Base-by-base conservation (phyloP, 2,329 filamentous ascomycete species). In the Colletotrichum sidae region DNA sequence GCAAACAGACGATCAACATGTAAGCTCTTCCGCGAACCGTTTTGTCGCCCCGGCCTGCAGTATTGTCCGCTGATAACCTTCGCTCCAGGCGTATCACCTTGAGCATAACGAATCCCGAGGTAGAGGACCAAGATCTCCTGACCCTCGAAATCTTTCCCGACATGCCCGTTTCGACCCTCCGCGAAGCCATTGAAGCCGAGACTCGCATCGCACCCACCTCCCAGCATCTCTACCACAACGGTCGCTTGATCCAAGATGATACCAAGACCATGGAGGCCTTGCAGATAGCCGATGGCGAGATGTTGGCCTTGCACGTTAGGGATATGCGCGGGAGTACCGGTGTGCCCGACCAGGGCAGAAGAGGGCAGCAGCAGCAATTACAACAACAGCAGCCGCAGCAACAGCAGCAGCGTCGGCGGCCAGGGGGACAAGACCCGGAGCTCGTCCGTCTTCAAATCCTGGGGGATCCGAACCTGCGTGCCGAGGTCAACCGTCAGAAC, bases 181-280 rank as follows among this genome's bases (percentile, higher is more conserved):
- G 97, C 79, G 92, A 90, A 75, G 92, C 93, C 74, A 91, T 99
- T 75, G 88, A 96, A 76, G 92, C 89, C 78, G 95, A 98, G 79
- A 91, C 91, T 53, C 83, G 84, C 72, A 90, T 97, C 71, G 88
- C 92, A 35, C 86, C 89, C 15, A 82, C 84, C 49, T 85, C 90
- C 51, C 94, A 97, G 77, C 90, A 93, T 74, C 90, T 98, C 75
- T 96, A 96, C 80, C 92, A 95, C 81, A 96, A 97, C 77, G 96
- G 95, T 69, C 87, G 88, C 69, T 87, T 94, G 46, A 88, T 99
- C 60, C 61, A 68, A 44, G 90, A 94, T 78, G 90, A 94, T 72
- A 79, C 86, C 64, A 91, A 94, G 77, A 97, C 94, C 3, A 86
- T 99, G 74, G 88, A 94, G 70, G 86, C 95, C 72, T 86, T 94